A percentile compares a stretch with the other conserved stretches of the same genome.
Evolutionary conservation across 345 rosid species (phyloP).

Genomic region (Eutrema japonicum): DNA sequence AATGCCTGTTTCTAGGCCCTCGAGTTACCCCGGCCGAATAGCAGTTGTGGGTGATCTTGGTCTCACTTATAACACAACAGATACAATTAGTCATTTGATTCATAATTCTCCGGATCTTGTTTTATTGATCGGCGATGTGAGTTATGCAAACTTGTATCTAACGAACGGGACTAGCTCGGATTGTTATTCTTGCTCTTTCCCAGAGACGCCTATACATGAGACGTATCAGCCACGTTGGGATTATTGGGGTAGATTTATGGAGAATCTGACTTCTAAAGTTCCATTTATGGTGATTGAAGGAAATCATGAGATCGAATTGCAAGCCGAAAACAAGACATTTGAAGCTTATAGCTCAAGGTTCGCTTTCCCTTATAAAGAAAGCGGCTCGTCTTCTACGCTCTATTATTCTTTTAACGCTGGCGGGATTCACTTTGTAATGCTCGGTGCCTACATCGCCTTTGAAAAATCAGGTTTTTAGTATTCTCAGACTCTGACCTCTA

Average conservation of each 20-base stretch:
- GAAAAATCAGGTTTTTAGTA: slow-evolving; percentile 59
- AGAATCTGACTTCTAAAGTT: slow-evolving; percentile 65
- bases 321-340: slow-evolving; percentile 68
- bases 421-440: slow-evolving; percentile 90
- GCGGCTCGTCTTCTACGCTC: slow-evolving; percentile 70
- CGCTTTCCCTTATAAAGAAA: slow-evolving; percentile 77
- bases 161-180: slow-evolving; percentile 81
- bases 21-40: slow-evolving; percentile 67
- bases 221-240: slow-evolving; percentile 95
- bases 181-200: slow-evolving; percentile 69
- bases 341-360: slow-evolving; percentile 83
- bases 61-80: slow-evolving; percentile 80
- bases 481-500: slow-evolving; percentile 6
- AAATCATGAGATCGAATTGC: slow-evolving; percentile 81
- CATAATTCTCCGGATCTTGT: slow-evolving; percentile 73
- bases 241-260: slow-evolving; percentile 94
- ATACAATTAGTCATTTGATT: slow-evolving; percentile 61
- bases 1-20: slow-evolving; percentile 64
- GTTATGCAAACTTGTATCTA: slow-evolving; percentile 75
- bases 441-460: slow-evolving; percentile 70
- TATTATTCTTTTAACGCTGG: slow-evolving; percentile 94
- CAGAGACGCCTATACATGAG: slow-evolving; percentile 66
- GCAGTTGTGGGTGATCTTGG: slow-evolving; percentile 82
- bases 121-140: slow-evolving; percentile 69
- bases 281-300: slow-evolving; percentile 92